Evolutionary conservation across 2,329 filamentous ascomycete species (phyloP).

Genomic region (Penicillium sp.): DNA sequence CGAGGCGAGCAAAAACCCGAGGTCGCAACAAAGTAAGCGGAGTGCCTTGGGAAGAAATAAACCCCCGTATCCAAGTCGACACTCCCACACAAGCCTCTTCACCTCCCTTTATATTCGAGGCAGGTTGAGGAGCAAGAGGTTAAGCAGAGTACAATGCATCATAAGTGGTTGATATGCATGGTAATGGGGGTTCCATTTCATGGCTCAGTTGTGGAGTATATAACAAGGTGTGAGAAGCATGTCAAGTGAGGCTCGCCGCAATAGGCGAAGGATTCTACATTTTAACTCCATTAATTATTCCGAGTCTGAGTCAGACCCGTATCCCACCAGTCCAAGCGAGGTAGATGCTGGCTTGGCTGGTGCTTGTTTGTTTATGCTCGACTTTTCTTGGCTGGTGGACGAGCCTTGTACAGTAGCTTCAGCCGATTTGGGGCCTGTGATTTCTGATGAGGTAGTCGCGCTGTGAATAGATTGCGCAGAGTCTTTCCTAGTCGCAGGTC

Average conservation of each 20-base stretch:
- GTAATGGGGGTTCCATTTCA: background rate
- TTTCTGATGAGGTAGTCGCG: background rate
- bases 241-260: background rate
- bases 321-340: conserved; percentile 35
- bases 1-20: too few species aligned
- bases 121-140: conserved; percentile 54
- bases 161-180: conserved; percentile 7
- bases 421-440: background rate
- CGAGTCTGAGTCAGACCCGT: conserved; percentile 42
- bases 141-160: conserved; percentile 38
- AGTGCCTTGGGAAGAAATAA: too few species aligned
- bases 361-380: background rate
- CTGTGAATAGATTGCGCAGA: background rate
- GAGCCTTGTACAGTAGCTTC: background rate
- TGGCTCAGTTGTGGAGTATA: background rate
- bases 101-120: too few species aligned
- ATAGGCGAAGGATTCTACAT: background rate
- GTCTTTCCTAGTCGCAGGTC: background rate
- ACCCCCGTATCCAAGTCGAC: too few species aligned
- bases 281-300: conserved; percentile 21
- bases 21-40: too few species aligned
- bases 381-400: too few species aligned
- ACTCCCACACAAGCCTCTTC: too few species aligned
- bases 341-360: conserved; percentile 21
- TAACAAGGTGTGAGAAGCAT: background rate